A percentile compares a stretch with the other conserved stretches of the same genome.
phyloP scores from a whole-genome alignment of 2,329 filamentous ascomycete species.

The Calonectria naviculata region DNA sequence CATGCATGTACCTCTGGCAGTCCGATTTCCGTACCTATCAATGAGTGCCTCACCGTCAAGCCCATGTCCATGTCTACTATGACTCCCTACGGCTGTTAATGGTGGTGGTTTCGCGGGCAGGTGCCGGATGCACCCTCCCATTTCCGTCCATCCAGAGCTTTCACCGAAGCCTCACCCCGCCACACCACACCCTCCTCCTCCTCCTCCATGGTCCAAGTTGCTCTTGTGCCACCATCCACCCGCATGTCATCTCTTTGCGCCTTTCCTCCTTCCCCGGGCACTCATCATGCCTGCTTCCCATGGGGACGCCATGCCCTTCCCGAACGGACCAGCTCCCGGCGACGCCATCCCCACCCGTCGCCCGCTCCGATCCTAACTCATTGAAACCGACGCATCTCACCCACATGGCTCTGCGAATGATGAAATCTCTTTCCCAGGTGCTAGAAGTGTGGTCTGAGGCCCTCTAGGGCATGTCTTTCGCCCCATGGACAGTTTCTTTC shows the following conservation, averaged over 20 bases:
- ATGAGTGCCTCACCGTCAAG: background rate
- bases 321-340: slow-evolving; percentile 8
- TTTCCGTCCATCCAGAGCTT: background rate
- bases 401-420: background rate
- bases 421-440: background rate
- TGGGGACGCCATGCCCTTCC: slow-evolving; percentile 4
- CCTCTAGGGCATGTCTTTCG: background rate
- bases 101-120: slow-evolving; percentile 2
- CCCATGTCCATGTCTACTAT: slow-evolving; percentile 3
- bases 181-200: background rate
- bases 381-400: slow-evolving; percentile 8
- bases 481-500: background rate
- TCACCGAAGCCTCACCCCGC: slow-evolving; percentile 18
- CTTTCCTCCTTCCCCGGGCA: background rate
- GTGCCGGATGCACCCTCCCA: slow-evolving; percentile 14
- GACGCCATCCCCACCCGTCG: slow-evolving; percentile 13
- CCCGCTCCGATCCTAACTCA: slow-evolving; percentile 11
- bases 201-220: background rate
- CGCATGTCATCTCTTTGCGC: background rate
- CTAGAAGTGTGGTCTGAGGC: background rate
- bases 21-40: slow-evolving; percentile 9
- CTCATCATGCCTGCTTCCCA: background rate
- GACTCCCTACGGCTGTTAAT: background rate
- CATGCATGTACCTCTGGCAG: background rate
- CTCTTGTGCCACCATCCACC: background rate